phyloP scores from a whole-genome alignment of 2,329 filamentous ascomycete genomes.

The Pseudocercospora crystallina region DNA sequence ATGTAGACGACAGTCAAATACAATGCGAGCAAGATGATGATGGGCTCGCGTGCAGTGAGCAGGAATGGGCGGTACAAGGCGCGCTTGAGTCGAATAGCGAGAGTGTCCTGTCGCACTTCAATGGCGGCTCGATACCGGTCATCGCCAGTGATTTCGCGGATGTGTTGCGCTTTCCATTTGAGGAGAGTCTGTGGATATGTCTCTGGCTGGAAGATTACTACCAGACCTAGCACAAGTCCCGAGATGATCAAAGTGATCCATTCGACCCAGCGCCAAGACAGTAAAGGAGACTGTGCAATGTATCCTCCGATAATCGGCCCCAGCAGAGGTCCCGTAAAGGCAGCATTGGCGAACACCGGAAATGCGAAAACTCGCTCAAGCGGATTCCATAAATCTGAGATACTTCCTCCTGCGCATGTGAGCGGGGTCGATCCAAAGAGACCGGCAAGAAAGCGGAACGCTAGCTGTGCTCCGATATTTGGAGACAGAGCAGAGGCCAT shows the following conservation, averaged over 20 bases:
- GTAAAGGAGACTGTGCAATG: constrained; percentile 37
- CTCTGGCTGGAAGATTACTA: constrained; percentile 50
- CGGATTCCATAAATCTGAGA: constrained; percentile 29
- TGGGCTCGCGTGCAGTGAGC: constrained; percentile 35
- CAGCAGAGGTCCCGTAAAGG: constrained; percentile 42
- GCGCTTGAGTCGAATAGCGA: constrained; percentile 37
- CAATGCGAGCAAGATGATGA: constrained; percentile 49
- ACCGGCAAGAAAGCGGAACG: constrained; percentile 53
- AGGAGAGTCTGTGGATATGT: constrained; percentile 47
- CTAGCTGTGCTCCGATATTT: constrained; percentile 48
- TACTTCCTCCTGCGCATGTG: constrained; percentile 48
- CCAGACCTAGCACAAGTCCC: constrained; percentile 27
- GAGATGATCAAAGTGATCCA: constrained; percentile 41
- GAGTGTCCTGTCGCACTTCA: constrained; percentile 44
- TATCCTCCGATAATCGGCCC: constrained; percentile 49
- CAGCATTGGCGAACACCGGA: constrained; percentile 50
- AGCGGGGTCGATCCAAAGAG: constrained; percentile 48
- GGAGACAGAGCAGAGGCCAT: constrained; percentile 50
- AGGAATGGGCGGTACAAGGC: constrained; percentile 45
- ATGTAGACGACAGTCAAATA: constrained; percentile 56
- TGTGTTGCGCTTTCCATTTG: constrained; percentile 39
- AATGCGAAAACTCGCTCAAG: constrained; percentile 45
- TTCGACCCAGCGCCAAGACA: constrained; percentile 50
- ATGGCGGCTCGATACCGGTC: constrained; percentile 48
- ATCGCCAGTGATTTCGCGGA: constrained; percentile 39